Evolutionary conservation across 2,329 filamentous ascomycete genomes (phyloP).

Genomic region (Claviceps arundinis): DNA sequence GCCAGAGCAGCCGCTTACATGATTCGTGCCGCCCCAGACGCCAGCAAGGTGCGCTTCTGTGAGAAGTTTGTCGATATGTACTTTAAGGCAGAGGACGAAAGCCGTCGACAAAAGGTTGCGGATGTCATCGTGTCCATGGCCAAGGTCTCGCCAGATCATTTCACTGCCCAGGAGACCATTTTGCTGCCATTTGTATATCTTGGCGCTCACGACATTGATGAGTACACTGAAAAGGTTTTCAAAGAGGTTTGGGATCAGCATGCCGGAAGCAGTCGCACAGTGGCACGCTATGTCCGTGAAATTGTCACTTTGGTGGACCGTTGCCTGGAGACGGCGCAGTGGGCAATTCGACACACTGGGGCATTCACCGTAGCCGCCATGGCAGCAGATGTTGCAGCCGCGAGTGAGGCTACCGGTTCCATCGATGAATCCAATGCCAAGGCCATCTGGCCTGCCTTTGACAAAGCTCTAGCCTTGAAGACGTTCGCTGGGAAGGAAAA

Average conservation of each 20-base stretch:
- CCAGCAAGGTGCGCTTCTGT: constrained; percentile 37
- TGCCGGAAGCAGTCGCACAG: constrained; percentile 70
- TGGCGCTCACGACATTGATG: constrained; percentile 72
- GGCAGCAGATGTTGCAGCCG: constrained; percentile 49
- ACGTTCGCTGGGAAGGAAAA: constrained; percentile 88
- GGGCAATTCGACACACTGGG: constrained; percentile 81
- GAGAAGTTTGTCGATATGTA: constrained; percentile 54
- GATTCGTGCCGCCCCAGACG: constrained; percentile 43
- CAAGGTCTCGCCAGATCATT: constrained; percentile 80
- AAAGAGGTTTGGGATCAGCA: constrained; percentile 81
- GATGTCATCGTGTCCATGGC: constrained; percentile 75
- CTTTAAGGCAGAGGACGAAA: constrained; percentile 67
- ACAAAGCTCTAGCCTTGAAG: constrained; percentile 73
- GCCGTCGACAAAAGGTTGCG: constrained; percentile 59
- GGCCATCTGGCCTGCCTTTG: constrained; percentile 68
- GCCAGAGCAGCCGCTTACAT: constrained; percentile 79
- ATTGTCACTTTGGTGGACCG: constrained; percentile 56
- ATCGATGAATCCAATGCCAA: constrained; percentile 48
- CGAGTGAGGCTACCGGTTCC: constrained; percentile 41
- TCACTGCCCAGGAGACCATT: constrained; percentile 59
- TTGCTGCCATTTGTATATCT: constrained; percentile 82
- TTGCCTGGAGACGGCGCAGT: constrained; percentile 67
- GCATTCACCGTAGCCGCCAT: constrained; percentile 69
- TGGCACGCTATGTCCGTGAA: constrained; percentile 72
- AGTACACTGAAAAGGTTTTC: constrained; percentile 68